Evolutionary conservation across 371 early-diverging fungal genomes (phyloP).

Genomic region (Smittium culicis): DNA sequence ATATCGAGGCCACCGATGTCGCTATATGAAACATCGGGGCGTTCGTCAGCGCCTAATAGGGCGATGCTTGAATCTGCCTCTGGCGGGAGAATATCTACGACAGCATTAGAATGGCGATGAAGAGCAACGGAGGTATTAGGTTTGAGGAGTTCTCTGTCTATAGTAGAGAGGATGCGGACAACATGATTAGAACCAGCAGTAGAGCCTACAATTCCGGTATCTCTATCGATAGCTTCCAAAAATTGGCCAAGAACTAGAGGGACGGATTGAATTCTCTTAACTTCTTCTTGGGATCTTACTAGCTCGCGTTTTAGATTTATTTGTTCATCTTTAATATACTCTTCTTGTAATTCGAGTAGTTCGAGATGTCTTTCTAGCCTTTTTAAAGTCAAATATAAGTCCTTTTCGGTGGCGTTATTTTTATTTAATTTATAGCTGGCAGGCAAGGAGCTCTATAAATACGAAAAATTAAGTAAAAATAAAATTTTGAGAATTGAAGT

Average conservation of each 20-base stretch:
- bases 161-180: conserved; percentile 93
- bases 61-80: conserved; percentile 96
- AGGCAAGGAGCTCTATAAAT: background rate
- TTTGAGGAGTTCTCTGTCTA: conserved; percentile 96
- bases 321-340: conserved; percentile 98
- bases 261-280: conserved; percentile 97
- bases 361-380: conserved; percentile 91
- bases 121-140: conserved; percentile 96
- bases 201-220: conserved; percentile 95
- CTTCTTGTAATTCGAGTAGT: conserved; percentile 94
- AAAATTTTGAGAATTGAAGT: no score
- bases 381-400: conserved; percentile 85
- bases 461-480: background rate
- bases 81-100: conserved; percentile 93
- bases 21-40: conserved; percentile 90
- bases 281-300: conserved; percentile 92
- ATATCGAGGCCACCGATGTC: conserved; percentile 99
- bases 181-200: conserved; percentile 94
- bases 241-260: conserved; percentile 99
- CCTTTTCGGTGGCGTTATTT: conserved; percentile 37
- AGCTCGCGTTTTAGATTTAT: conserved; percentile 95
- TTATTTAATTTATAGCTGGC: background rate
- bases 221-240: conserved; percentile 95
- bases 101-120: conserved; percentile 96
- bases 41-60: conserved; percentile 87